Evolutionary conservation across 2,329 filamentous ascomycete genomes (phyloP).

Genomic region (Alternaria sp.): DNA sequence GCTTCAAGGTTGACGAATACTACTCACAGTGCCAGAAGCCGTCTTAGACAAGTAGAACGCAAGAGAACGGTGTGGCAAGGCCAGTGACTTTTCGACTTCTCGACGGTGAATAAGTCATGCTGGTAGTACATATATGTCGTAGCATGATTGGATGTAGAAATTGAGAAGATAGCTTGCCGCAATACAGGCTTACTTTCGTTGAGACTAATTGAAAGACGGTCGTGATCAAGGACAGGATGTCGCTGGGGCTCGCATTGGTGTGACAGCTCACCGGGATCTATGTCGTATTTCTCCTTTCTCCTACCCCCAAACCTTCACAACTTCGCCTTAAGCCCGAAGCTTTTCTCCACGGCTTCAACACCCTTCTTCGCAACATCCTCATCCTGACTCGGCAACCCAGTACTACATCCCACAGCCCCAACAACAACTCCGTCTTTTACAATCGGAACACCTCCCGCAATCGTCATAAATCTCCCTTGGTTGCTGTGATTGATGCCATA

Average conservation of each 20-base stretch:
- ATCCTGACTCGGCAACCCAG: constrained; percentile 64
- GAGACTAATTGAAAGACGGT: background rate
- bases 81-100: background rate
- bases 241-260: background rate
- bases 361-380: constrained; percentile 62
- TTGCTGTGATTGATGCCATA: constrained; percentile 64
- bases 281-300: background rate
- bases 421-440: constrained; percentile 58
- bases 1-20: constrained; percentile 24
- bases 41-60: background rate
- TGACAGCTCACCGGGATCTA: background rate
- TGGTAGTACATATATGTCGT: background rate
- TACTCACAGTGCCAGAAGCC: constrained; percentile 28
- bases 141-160: background rate
- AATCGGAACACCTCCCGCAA: constrained; percentile 64
- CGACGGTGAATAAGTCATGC: background rate
- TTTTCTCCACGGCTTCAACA: constrained; percentile 58
- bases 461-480: constrained; percentile 62
- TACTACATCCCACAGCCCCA: constrained; percentile 64
- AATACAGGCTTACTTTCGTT: background rate
- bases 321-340: constrained; percentile 50
- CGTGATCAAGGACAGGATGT: background rate
- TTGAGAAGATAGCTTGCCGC: background rate
- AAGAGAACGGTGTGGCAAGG: background rate
- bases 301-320: constrained; percentile 34